phyloP scores from a whole-genome alignment of 371 early-diverging fungal species.

The Modicella reniformis region DNA sequence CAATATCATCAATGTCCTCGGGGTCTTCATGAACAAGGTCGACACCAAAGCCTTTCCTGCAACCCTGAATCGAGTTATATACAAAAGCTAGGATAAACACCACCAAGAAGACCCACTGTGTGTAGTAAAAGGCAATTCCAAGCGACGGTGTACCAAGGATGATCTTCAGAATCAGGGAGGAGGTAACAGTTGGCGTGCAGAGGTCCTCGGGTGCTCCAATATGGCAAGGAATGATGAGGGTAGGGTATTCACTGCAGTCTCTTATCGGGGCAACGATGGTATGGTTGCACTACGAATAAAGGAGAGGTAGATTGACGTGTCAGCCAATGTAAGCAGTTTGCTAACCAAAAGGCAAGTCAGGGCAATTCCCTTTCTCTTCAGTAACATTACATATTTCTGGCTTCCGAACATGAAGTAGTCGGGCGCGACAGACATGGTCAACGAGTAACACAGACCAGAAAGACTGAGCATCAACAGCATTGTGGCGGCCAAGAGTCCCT shows the following conservation, averaged over 20 bases:
- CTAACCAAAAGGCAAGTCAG: no score
- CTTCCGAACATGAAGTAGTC: conserved; percentile 77
- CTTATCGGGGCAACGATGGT: conserved; percentile 50
- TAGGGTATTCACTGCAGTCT: conserved; percentile 62
- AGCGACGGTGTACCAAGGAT: conserved; percentile 64
- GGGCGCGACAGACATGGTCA: conserved; percentile 71
- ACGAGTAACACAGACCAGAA: conserved; percentile 67
- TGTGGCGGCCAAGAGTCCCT: conserved; percentile 65
- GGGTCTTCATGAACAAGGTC: conserved; percentile 33
- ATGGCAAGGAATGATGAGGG: conserved; percentile 67
- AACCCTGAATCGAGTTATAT: conserved; percentile 54
- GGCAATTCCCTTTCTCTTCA: no score
- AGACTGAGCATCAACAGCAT: conserved; percentile 66
- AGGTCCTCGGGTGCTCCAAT: conserved; percentile 63
- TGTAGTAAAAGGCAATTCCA: conserved; percentile 64
- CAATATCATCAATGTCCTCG: conserved; percentile 43
- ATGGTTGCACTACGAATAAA: conserved; percentile 63
- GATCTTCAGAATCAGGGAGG: conserved; percentile 61
- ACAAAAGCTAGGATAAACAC: conserved; percentile 58
- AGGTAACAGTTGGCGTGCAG: conserved; percentile 71
- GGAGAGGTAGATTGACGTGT: background rate
- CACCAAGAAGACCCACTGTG: conserved; percentile 65
- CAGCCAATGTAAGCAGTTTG: background rate
- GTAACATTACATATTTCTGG: conserved; percentile 69
- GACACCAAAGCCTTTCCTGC: conserved; percentile 41